Evolutionary conservation across 805 yeast species (phyloP), one percentile per base, ranked within the genome.

Genomic region (Kuraishia capsulata): DNA sequence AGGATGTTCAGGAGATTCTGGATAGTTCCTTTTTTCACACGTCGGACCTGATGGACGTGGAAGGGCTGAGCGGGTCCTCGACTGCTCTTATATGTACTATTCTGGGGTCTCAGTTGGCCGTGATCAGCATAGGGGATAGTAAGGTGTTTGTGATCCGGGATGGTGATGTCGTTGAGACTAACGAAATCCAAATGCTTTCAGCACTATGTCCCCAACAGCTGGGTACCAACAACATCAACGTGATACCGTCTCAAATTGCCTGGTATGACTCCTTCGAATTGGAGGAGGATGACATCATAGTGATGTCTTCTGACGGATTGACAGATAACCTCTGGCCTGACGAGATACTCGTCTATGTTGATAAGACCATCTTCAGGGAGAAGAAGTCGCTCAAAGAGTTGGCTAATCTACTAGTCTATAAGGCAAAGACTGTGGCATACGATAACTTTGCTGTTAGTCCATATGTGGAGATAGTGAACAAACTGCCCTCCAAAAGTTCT

Each of bases 371-470:
- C 19, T 54, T 53, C 33, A 13, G 18, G 4, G 56, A 51, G 6
- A 34, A 43, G 35, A 50, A 56, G 21, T 57, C 53, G 33, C 45
- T 71, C 33, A 65, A 65, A 38, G 54, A 57, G 18, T 62, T 65
- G 16, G 67, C 73, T 4, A 62, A 59, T 35, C 50, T 53, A 21
- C 43, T 73, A n/a, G 45, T 73, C 39, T 47, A 63, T 16, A 57
- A 61, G 40, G 65, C 75, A 6, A 73, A 71, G 45, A 67, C 57
- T 33, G 62, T 70, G 17, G 78, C 74, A 1, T 73, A 62, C 49
- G 78, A 73, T 49, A 74, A 65, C 44, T 68, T 65, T 46, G 69
- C 74, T 11, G 70, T 62, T 37, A 65, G 74, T 20, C 79, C 79
- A 2, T 73, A 72, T 44, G 72, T 71, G 41, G 76, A 68, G 44